Evolutionary conservation across 2,329 filamentous ascomycete genomes (phyloP).

Genomic region (Neofusicoccum ribis): DNA sequence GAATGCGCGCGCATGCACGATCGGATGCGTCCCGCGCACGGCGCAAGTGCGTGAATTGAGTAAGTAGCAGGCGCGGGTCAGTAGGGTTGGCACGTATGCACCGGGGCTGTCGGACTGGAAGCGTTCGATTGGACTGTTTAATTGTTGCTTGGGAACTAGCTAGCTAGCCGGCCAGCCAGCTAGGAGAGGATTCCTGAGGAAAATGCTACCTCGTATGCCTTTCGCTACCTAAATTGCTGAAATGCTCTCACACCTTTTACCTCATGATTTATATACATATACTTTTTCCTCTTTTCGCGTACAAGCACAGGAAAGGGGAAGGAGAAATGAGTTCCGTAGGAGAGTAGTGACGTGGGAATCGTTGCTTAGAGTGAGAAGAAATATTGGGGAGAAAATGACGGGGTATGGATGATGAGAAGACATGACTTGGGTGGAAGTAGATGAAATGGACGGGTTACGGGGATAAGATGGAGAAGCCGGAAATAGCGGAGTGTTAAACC

Average conservation of each 20-base stretch:
- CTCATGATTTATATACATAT: slow-evolving; percentile 6
- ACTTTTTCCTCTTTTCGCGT: neutral
- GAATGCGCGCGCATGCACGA: too few relatives aligned
- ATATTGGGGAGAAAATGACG: neutral
- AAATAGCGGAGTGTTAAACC: neutral
- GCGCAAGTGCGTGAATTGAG: too few relatives aligned
- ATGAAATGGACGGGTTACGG: neutral
- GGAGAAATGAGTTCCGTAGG: neutral
- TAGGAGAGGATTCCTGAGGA: neutral
- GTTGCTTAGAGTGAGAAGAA: neutral
- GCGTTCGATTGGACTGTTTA: too few relatives aligned
- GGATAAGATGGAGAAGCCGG: neutral
- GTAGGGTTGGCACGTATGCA: too few relatives aligned
- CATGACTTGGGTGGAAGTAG: too few relatives aligned
- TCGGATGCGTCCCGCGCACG: too few relatives aligned
- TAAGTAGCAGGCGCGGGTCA: too few relatives aligned
- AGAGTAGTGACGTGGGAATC: neutral
- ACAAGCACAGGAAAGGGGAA: neutral
- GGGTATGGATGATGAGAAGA: neutral
- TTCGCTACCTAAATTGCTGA: neutral
- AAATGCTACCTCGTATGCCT: neutral
- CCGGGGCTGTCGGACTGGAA: too few relatives aligned
- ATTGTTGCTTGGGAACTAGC: too few relatives aligned
- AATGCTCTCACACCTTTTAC: neutral
- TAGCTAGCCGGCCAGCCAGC: too few relatives aligned